These are phyloP conservation scores for Durusdinium trenchii DNA, from an alignment of 73 alveolate genomes.

Conservation along the genomic window DNA sequence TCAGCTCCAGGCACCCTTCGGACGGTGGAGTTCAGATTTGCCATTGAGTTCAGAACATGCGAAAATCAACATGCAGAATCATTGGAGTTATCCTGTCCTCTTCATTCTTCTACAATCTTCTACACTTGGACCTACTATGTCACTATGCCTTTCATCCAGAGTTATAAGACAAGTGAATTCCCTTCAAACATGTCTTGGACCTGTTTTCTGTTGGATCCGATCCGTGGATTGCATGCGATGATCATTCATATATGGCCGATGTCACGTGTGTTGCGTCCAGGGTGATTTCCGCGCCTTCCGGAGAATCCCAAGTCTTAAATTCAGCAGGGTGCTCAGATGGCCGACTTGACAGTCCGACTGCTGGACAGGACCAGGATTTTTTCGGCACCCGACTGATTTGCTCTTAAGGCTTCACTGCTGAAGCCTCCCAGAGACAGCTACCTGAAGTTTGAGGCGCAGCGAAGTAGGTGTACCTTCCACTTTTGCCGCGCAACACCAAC, in stretches of 20 bases:
- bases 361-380: background rate
- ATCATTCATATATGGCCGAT: no score
- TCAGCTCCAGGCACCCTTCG: conserved; percentile 49
- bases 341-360: background rate
- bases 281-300: conserved; percentile 57
- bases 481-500: background rate
- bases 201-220: no score
- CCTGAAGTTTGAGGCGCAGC: conserved; percentile 62
- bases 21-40: no score
- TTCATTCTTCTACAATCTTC: no score
- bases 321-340: background rate
- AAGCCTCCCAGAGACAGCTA: conserved; percentile 48
- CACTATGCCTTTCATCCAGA: no score
- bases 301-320: conserved; percentile 38
- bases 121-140: no score
- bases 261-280: background rate
- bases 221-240: no score
- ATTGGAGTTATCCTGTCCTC: no score
- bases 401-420: conserved; percentile 47
- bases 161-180: no score
- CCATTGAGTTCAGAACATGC: no score
- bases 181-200: no score
- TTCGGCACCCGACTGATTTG: background rate
- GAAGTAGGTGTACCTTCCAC: background rate
- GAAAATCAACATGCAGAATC: no score